Base-by-base conservation (phyloP, 192 early-diverging fungal species). In the Linnemannia hyalina region DNA sequence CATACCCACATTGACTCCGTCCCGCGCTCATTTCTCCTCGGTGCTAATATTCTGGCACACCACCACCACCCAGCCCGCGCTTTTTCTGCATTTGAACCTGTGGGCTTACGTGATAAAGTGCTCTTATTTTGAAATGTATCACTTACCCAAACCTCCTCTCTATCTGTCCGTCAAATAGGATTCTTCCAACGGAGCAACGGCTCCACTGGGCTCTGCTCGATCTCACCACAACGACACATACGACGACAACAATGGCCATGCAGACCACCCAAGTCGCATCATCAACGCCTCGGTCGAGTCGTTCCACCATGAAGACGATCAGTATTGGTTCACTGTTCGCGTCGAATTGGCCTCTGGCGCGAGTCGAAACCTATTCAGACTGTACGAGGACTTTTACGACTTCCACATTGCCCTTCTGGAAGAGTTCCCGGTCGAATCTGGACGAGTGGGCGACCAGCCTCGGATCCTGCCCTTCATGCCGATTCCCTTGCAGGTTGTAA, bases 301-400 rank as follows among this genome's bases (percentile, higher is more conserved):
- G 6, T 93, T 91, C 82, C 93, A 94, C 70, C 90, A 91, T 77
- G 94, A 93, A 70, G 94, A 92, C 55, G 94, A 91, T 71, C 92
- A 91, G n/a, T 95, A 93, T 81, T 91, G 94, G 91, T 96, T 94
- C 88, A 88, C 93, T 82, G 89, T 96, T 7, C 89, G 91, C 65
- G 93, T 93, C 23, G 80, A 90, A 32, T 85, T 95, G 23, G 75
- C 70, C 65, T 89, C 92, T 41, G 91, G 92, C 42, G 88, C 90
- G 4, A 89, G 89, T 76, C 91, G 95, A 55, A 90, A 91, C 57
- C 82, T 96, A 16, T 96, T 94, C 87, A 87, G 95, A 70, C 84
- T 93, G 23, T 96, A 96, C 81, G 95, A 96, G 75, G 94, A 96
- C 85, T 94, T 96, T 89, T 94, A 95, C 80, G 90, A 92, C 79